These are phyloP conservation scores for Flaveria robusta DNA, from an alignment of 129 eudicot genomes.

Conservation along the genomic window DNA sequence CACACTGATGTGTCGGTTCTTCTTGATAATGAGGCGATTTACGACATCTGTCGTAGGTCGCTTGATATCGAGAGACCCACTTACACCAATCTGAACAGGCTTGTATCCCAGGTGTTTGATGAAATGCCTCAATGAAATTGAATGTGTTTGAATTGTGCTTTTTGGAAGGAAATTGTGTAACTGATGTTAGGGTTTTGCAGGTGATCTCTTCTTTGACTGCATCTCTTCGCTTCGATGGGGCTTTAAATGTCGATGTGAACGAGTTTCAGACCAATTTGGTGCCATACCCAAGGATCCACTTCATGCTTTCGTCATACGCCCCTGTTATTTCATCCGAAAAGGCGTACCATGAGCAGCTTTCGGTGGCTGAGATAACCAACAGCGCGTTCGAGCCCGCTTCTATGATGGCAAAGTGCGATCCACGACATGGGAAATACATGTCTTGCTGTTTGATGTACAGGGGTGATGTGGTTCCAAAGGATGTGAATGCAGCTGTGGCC, in stretches of 20 bases:
- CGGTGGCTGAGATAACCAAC: constrained; percentile 76
- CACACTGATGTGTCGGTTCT: constrained; percentile 77
- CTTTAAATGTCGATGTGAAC: constrained; percentile 69
- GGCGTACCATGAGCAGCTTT: constrained; percentile 76
- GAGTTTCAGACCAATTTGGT: constrained; percentile 83
- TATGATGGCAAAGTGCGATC: constrained; percentile 89
- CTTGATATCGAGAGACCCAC: constrained; percentile 72
- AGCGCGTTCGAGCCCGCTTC: constrained; percentile 75
- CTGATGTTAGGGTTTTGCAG: constrained; percentile 24
- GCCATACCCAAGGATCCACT: constrained; percentile 76
- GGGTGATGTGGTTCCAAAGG: constrained; percentile 76
- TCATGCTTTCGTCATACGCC: constrained; percentile 75
- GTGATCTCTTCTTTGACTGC: constrained; percentile 68
- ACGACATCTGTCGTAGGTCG: constrained; percentile 73
- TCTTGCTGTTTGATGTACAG: constrained; percentile 80
- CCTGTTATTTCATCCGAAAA: constrained; percentile 73
- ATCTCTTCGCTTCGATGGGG: constrained; percentile 71
- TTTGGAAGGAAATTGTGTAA: not conserved
- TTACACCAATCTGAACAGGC: constrained; percentile 71
- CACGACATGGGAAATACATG: constrained; percentile 80
- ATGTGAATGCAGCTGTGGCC: constrained; percentile 74
- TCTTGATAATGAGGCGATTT: constrained; percentile 74
- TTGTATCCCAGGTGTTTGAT: constrained; percentile 59
- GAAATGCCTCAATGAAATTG: constrained; percentile 8
- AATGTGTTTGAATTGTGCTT: not conserved